These are phyloP conservation scores for Phytophthora tubulina DNA, from an alignment of 352 stramenopile species.

Conservation along the genomic window DNA sequence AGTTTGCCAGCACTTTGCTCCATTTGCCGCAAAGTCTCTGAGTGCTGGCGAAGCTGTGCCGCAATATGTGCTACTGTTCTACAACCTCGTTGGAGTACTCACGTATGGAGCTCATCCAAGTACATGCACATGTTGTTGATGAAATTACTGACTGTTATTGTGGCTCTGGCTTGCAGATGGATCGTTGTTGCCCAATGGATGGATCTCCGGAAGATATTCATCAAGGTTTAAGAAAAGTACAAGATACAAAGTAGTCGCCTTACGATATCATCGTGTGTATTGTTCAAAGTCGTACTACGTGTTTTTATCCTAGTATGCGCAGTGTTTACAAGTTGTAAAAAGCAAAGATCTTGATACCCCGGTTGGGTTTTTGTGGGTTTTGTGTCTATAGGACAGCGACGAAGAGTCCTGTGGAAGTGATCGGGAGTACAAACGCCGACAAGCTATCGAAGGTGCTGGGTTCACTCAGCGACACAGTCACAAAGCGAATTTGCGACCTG, in stretches of 20 bases:
- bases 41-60: constrained; percentile 19
- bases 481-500: constrained; percentile 26
- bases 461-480: constrained; percentile 20
- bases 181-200: constrained; percentile 42
- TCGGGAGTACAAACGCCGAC: constrained; percentile 9
- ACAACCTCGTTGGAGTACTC: constrained; percentile 55
- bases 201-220: constrained; percentile 26
- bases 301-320: constrained; percentile 7
- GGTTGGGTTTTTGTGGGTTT: not conserved
- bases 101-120: constrained; percentile 22
- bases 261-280: not conserved
- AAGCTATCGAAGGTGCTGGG: not conserved
- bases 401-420: constrained; percentile 22
- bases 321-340: constrained; percentile 12
- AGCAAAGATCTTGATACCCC: not conserved
- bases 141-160: not conserved
- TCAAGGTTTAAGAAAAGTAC: constrained; percentile 27
- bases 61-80: constrained; percentile 49
- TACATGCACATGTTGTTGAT: not conserved
- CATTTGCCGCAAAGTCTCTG: constrained; percentile 51
- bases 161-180: constrained; percentile 24
- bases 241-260: not conserved
- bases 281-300: not conserved
- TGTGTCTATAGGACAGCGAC: constrained; percentile 31
- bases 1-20: constrained; percentile 57